A percentile compares a stretch with the other conserved stretches of the same genome.
phyloP scores from a whole-genome alignment of 139 green algal species.

The Chlorella sorokiniana region DNA sequence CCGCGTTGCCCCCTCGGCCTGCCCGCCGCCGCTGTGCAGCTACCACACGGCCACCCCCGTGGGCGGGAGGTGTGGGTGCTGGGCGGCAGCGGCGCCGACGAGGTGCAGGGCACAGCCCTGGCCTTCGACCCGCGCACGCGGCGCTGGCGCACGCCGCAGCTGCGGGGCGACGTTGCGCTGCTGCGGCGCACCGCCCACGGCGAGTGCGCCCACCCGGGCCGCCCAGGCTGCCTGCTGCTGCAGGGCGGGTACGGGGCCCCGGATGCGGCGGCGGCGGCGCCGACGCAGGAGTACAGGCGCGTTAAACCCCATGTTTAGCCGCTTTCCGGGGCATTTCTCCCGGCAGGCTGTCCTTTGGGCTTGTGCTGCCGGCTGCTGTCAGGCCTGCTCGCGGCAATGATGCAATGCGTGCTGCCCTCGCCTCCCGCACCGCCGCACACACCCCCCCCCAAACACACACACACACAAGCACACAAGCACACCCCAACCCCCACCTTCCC shows the following conservation, averaged over 20 bases:
- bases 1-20: neutral
- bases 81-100: conserved; percentile 9
- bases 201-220: conserved; percentile 30
- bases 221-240: conserved; percentile 15
- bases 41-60: conserved; percentile 41
- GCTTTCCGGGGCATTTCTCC: neutral
- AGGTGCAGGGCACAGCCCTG: neutral
- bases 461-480: no score
- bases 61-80: conserved; percentile 35
- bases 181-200: conserved; percentile 35
- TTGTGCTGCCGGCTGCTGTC: no score
- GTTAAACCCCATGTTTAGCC: neutral
- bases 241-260: conserved; percentile 34
- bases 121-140: conserved; percentile 3
- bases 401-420: no score
- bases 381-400: no score
- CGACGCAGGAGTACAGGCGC: neutral
- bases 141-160: neutral
- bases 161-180: conserved; percentile 20
- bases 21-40: no score
- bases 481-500: no score
- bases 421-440: neutral
- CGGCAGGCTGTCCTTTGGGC: no score
- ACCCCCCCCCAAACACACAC: neutral
- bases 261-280: neutral